These are phyloP conservation scores for Dendrothele bispora DNA, from an alignment of 768 basidiomycete genomes.

Conservation along the genomic window DNA sequence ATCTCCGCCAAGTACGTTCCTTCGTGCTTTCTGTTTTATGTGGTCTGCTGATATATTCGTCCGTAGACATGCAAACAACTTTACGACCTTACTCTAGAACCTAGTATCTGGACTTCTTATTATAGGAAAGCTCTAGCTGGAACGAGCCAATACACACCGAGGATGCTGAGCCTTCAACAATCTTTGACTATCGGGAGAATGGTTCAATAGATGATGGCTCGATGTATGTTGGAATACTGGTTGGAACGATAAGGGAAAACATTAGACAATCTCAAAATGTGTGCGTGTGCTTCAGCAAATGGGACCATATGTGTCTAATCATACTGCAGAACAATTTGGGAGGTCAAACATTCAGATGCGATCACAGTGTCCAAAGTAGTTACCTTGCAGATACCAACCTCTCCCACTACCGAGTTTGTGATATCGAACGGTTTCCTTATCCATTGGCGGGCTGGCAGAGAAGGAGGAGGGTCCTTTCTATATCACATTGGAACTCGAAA, in stretches of 20 bases:
- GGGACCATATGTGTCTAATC: background rate
- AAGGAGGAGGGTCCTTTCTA: no score
- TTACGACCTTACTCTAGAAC: slow-evolving; percentile 1
- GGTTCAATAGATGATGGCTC: background rate
- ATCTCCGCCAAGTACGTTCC: no score
- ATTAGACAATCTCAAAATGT: background rate
- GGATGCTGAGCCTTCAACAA: background rate
- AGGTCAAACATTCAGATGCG: background rate
- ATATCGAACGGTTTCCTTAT: background rate
- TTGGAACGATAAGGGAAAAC: background rate
- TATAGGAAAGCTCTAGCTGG: background rate
- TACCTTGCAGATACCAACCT: background rate
- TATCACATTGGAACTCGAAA: background rate
- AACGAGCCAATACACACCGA: background rate
- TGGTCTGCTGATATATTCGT: no score
- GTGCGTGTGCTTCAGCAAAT: background rate
- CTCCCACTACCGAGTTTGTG: background rate
- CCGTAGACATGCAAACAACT: slow-evolving; percentile 4
- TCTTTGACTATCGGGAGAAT: background rate
- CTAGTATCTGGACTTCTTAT: background rate
- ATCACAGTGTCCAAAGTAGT: background rate
- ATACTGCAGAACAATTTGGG: background rate
- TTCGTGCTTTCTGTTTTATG: no score
- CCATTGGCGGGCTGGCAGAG: no score
- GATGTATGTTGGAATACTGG: background rate